Evolutionary conservation across 2,329 filamentous ascomycete genomes (phyloP), one percentile per base, ranked within the genome.

Genomic region (Verticillium tricorpus): DNA sequence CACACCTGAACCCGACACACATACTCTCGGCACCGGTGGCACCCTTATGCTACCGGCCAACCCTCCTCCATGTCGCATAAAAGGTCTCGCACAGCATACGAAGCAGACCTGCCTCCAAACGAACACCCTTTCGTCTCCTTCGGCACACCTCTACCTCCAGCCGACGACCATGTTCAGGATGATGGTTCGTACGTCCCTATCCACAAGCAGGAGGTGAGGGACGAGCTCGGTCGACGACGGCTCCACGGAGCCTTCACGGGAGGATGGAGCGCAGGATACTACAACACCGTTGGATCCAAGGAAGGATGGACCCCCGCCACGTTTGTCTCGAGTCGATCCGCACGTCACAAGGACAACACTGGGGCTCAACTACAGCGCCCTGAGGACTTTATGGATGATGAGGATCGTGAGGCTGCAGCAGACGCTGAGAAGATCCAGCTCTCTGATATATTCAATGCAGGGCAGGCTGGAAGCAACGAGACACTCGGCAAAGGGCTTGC

Each of bases 181-280:
- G 92, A 97, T 78, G 94, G 93, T 64, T 92, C 91, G 50, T 98
- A 93, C 72, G 86, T 97, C 17, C 95, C 95, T 0, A 78, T 97
- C n/a, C 98, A 95, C 93, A 97, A 98, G 79, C 95, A 99, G 80
- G 94, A 97, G 73, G 93, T 96, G 73, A 91, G 90, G 63, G 95
- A 99, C 76, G 95, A 97, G 72, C 88, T 88, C 67, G 95, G 95
- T 17, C 84, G 93, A 68, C 94, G 96, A 76, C 87, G 95, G 60
- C 82, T 99, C 3, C 95, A 99, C 76, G 95, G 95, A 66, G 95
- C 95, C 65, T 99, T 99, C 72, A 97, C 93, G 1, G 95, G 95
- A 68, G 95, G 95, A 34, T 99, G 91, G 79, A 97, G 93, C 80
- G 95, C 95, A 80, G 95, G 95, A 68, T 97, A 98, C 77, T 98